phyloP scores from a whole-genome alignment of 805 yeast species.

The Candida coleopterorum region DNA sequence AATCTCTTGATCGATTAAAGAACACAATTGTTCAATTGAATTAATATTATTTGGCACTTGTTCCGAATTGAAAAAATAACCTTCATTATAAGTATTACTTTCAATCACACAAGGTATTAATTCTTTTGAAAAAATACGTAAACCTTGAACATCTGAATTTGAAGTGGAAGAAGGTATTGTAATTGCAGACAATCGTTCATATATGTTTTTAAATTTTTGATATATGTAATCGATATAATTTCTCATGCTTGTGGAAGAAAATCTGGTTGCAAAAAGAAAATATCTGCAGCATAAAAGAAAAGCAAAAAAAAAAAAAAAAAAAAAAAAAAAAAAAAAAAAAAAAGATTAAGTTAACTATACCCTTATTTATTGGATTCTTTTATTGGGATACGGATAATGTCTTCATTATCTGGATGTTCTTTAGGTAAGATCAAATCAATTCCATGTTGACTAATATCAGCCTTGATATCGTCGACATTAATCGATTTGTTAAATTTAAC shows the following conservation, averaged over 20 bases:
- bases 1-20: constrained; percentile 8
- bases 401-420: constrained; percentile 8
- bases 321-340: no score
- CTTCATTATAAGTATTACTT: neutral
- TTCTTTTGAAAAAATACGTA: neutral
- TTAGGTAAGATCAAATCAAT: constrained; percentile 20
- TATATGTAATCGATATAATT: no score
- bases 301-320: no score
- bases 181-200: neutral
- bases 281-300: no score
- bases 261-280: no score
- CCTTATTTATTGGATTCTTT: neutral
- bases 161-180: neutral
- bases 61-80: neutral
- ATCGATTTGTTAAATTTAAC: constrained; percentile 21
- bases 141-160: neutral
- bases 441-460: constrained; percentile 16
- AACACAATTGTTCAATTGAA: constrained; percentile 3
- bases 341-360: no score
- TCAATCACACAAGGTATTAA: neutral
- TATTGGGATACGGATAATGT: constrained; percentile 3
- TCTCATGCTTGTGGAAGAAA: no score
- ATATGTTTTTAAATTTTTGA: no score
- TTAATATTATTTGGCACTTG: neutral
- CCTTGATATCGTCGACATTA: constrained; percentile 17